phyloP scores from a whole-genome alignment of 2,329 filamentous ascomycete genomes.

The Nemania sp. region DNA sequence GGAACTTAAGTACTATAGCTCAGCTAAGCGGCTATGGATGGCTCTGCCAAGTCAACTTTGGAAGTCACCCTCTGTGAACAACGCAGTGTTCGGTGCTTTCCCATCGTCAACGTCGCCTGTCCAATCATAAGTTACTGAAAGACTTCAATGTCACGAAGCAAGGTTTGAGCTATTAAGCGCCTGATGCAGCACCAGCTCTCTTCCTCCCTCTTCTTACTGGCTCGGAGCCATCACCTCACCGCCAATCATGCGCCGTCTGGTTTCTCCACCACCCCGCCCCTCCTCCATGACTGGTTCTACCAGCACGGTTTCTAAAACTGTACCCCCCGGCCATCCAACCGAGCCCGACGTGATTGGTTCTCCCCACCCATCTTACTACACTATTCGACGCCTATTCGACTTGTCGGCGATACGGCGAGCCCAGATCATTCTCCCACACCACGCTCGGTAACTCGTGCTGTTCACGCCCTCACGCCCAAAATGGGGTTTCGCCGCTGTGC shows the following conservation, averaged over 20 bases:
- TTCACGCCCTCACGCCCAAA: conserved; percentile 38
- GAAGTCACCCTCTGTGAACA: conserved; percentile 3
- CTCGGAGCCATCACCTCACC: conserved; percentile 30
- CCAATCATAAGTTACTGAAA: conserved; percentile 29
- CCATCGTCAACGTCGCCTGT: conserved; percentile 23
- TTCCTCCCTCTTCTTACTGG: conserved; percentile 33
- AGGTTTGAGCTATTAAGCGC: conserved; percentile 40
- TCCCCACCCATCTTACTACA: conserved; percentile 30
- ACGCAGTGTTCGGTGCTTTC: conserved; percentile 1
- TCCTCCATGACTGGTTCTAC: conserved; percentile 31
- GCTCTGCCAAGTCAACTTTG: background rate
- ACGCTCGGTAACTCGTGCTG: background rate
- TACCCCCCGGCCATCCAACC: conserved; percentile 26
- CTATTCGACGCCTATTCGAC: conserved; percentile 14
- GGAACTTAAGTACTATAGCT: too few species aligned
- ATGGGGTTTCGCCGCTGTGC: conserved; percentile 33
- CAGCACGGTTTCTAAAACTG: conserved; percentile 40
- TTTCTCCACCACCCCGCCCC: conserved; percentile 33
- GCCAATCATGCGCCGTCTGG: conserved; percentile 31
- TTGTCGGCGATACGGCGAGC: conserved; percentile 32
- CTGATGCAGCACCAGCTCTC: conserved; percentile 26
- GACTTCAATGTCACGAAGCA: conserved; percentile 22
- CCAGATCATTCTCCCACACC: conserved; percentile 28
- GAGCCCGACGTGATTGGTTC: conserved; percentile 35
- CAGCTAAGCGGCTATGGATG: background rate